These are phyloP conservation scores for Ceratobasidium sp. DNA, from an alignment of 1,284 basidiomycete species.

Conservation along the genomic window DNA sequence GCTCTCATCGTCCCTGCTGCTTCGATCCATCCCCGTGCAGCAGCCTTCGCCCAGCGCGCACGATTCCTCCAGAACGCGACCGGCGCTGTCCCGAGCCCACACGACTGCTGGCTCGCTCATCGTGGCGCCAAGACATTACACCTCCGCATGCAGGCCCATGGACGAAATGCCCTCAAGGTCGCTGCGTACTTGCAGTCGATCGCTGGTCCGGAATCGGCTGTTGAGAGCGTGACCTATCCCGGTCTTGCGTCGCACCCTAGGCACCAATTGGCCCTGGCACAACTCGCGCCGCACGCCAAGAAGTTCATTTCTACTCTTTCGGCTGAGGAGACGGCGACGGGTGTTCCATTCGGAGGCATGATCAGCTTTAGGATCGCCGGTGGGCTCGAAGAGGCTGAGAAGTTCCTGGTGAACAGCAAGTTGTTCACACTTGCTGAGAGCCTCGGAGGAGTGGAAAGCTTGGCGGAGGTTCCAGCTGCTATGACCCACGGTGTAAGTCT, in stretches of 20 bases:
- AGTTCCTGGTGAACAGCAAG: constrained; percentile 76
- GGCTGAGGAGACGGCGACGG: constrained; percentile 34
- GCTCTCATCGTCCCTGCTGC: constrained; percentile 74
- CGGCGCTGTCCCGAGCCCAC: constrained; percentile 88
- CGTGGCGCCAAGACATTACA: constrained; percentile 93
- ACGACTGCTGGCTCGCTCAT: constrained; percentile 93
- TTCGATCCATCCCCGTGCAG: constrained; percentile 60
- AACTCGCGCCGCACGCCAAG: constrained; percentile 75
- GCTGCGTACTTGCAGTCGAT: constrained; percentile 76
- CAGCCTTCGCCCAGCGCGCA: constrained; percentile 66
- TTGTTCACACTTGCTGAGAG: constrained; percentile 91
- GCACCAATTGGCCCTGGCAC: constrained; percentile 25
- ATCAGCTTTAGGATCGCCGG: constrained; percentile 68
- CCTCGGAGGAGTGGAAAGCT: constrained; percentile 91
- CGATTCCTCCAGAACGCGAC: constrained; percentile 94
- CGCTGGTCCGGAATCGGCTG: constrained; percentile 51
- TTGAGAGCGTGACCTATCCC: constrained; percentile 69
- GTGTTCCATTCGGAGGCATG: constrained; percentile 58
- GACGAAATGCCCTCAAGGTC: constrained; percentile 83
- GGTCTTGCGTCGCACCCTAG: constrained; percentile 56
- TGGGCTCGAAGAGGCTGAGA: constrained; percentile 69
- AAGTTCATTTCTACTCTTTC: constrained; percentile 51
- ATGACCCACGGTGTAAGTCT: too few species aligned
- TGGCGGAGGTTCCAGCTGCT: constrained; percentile 84
- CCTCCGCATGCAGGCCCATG: constrained; percentile 89